A percentile compares a stretch with the other conserved stretches of the same genome.
phyloP scores from a whole-genome alignment of 306 rosid genomes.

The Dryas alaskensis region DNA sequence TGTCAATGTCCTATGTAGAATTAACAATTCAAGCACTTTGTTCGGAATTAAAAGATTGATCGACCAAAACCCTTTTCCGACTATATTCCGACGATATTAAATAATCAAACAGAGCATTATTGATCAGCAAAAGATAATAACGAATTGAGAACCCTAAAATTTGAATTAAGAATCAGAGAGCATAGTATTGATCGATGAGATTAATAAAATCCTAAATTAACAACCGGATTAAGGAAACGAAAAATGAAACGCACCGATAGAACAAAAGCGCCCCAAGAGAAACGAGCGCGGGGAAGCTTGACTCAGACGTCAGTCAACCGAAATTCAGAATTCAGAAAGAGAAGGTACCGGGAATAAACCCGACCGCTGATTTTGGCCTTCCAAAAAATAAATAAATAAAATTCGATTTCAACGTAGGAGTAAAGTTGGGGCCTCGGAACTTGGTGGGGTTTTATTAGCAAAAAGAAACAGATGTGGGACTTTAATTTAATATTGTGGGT shows the following conservation, averaged over 20 bases:
- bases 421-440: neutral
- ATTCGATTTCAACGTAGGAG: neutral
- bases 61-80: neutral
- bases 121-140: neutral
- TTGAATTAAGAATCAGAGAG: neutral
- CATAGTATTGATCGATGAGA: neutral
- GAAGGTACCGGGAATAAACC: neutral
- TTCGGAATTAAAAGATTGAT: neutral
- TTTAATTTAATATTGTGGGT: neutral
- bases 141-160: neutral
- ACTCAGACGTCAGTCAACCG: slow-evolving; percentile 18
- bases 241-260: neutral
- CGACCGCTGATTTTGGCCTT: neutral
- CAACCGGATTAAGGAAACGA: neutral
- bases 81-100: neutral
- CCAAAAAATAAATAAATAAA: neutral
- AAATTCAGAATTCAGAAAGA: neutral
- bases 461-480: neutral
- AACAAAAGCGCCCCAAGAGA: neutral
- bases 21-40: neutral
- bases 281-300: neutral
- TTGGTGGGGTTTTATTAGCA: neutral
- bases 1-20: slow-evolving; percentile 4
- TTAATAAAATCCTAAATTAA: neutral
- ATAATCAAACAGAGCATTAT: neutral